Base-by-base conservation (phyloP, 2,329 filamentous ascomycete species). In the Fusarium mundagurra region DNA sequence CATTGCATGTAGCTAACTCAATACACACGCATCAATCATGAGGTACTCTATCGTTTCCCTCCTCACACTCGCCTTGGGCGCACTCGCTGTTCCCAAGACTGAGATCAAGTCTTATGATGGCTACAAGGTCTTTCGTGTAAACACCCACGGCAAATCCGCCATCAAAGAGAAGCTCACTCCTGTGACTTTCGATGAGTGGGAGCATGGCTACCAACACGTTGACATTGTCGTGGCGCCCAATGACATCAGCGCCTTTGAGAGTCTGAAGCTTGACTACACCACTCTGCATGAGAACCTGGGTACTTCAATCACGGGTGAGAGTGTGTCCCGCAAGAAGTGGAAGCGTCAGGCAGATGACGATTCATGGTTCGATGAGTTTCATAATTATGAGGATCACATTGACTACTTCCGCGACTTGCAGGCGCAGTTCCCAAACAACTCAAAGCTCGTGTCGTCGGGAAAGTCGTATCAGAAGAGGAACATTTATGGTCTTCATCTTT, bases 401-500 rank as follows among this genome's bases (percentile, higher is more conserved):
- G 74, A 82, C 50, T 89, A 84, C 74, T 82, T 88, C 61, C 74
- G 80, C 7, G 82, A 85, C 58, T 77, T 89, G 16, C 83, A 84
- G 22, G 71, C 79, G 14, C 72, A 80, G 10, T 85, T 86, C 64
- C 82, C 86, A 7, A 78, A 79, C 14, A 86, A 87, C 69, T 85
- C 87, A 2, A 82, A 87, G 76, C 78, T 87, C 11, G 80, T 88
- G 11, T 83, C 82, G 5, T 80, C 84, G 9, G 87, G 87, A 1
- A 82, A 79, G 22, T 87, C 86, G 2, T 83, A 82, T 45, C 78
- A 87, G 74, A 85, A 85, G 16, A 80, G 86, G 34, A 77, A 82
- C 63, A 93, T 94, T 55, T 87, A 88, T 22, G 92, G 90, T 1
- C 73, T 89, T 53, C 87, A 88, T 70, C 80, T 89, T 33, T 88